Evolutionary conservation across 2,329 filamentous ascomycete species (phyloP), one percentile per base, ranked within the genome.

Genomic region (Fusarium sp.): DNA sequence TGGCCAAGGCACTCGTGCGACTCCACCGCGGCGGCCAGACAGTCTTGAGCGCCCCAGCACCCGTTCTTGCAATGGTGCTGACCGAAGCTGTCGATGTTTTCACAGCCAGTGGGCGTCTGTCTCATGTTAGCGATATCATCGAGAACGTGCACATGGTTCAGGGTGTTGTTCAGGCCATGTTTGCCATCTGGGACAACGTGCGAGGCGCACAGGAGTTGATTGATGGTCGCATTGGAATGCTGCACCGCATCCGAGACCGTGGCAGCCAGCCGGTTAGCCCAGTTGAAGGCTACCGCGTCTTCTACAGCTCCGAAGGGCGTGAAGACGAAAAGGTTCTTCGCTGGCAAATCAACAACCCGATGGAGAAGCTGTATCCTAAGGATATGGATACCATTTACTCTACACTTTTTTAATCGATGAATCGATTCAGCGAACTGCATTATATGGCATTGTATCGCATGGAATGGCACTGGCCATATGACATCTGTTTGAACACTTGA

Each of bases 51-150:
- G 84, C 86, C 42, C 85, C 87, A 1, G 86, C 84, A n/a, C 89
- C 90, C 0, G 89, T 90, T 65, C 81, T 88, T 19, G 88, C 87
- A n/a, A 88, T 87, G 67, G 85, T 86, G 8, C 84, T 91, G 25
- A 81, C 89, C 34, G 85, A 89, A 49, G 90, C 90, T 0, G 82
- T 90, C 34, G 91, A 93, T 70, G 86, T 92, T 2, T 81, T 92
- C 58, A 88, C 88, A 14, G 86, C 90, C 1, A 87, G 85, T 7
- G 88, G 90, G 2, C 75, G 82, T 1, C 76, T 90, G 9, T 78
- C 82, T 0, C 81, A 84, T 14, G 76, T 92, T 13, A 76, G 83
- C 2, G 80, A 82, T 13, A 81, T 87, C 26, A 82, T 91, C 39
- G 82, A 86, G 12, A 83, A 84, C 13, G 83, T 91, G 51, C 79